These are phyloP conservation scores for Dunaliella primolecta DNA, from an alignment of 139 green algal species.

Conservation along the genomic window DNA sequence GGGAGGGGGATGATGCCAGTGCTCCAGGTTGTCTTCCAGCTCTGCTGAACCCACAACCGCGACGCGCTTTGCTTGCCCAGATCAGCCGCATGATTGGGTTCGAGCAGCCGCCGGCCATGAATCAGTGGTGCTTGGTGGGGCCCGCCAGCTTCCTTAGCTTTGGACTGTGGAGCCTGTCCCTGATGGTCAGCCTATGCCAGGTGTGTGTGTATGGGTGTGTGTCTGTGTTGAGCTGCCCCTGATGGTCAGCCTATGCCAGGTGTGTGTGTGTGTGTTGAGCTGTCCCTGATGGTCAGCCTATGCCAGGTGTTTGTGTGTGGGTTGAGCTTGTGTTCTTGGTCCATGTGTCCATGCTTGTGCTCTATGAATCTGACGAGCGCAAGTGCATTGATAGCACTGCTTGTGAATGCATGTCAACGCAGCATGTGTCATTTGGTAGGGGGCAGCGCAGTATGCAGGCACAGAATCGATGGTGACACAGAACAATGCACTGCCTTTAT, in stretches of 20 bases:
- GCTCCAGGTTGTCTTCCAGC: neutral
- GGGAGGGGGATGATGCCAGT: neutral
- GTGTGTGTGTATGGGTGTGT: constrained; percentile 20
- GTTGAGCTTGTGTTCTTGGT: too few relatives aligned
- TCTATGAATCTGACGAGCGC: neutral
- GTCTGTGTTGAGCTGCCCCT: constrained; percentile 47
- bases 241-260: constrained; percentile 50
- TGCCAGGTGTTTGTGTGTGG: constrained; percentile 4
- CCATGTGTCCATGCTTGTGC: neutral
- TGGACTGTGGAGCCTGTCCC: constrained; percentile 54
- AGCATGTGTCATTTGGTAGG: too few relatives aligned
- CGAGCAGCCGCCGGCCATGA: constrained; percentile 15
- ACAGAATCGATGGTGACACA: too few relatives aligned
- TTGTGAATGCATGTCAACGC: too few relatives aligned
- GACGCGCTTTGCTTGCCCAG: neutral
- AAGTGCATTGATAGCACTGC: too few relatives aligned
- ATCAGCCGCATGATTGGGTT: constrained; percentile 5
- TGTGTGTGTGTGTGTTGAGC: constrained; percentile 30
- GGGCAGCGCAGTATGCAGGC: too few relatives aligned
- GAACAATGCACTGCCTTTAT: too few relatives aligned
- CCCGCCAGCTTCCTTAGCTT: constrained; percentile 42
- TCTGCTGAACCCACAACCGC: neutral
- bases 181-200: constrained; percentile 50
- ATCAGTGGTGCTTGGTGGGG: constrained; percentile 19
- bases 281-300: constrained; percentile 49